Base-by-base conservation (phyloP, 352 stramenopile species). In the Phytophthora sansomeana region DNA sequence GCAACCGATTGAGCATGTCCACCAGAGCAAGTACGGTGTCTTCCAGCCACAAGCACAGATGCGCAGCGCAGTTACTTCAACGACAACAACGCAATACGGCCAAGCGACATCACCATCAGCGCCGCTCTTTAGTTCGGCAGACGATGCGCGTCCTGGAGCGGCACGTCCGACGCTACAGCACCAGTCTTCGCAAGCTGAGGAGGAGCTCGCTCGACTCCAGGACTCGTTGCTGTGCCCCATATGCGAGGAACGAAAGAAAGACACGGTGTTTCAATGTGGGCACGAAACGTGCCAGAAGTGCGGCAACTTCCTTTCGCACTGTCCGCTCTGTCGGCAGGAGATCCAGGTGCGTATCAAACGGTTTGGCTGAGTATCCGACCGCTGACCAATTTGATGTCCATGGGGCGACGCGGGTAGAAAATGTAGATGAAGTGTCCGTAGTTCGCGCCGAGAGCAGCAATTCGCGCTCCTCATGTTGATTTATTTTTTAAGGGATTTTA, bases 191-290 rank as follows among this genome's bases (percentile, higher is more conserved):
- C 51, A 44, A 21, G 85, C 83, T 1, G 80, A 91, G 47, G 52
- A 83, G 48, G 81, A 93, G 49, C 76, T 93, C n/a, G 62, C 49
- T 7, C 74, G 67, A 43, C 59, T 96, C 46, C 81, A 93, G 53
- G 83, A 94, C 44, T 66, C 76, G 30, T 66, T 91, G 29, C 48
- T 92, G 32, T 95, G 86, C 52, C 57, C 60, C 21, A 94, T 96
- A 55, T 96, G 87, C 44, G 80, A 93, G 52, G 87, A 94, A 51
- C 76, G 73, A 17, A 74, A 74, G 29, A 96, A 96, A 58, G 75
- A 96, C 67, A 86, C 72, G 32, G 86, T 95, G 36, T 95, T 93
- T 72, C 86, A 94, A 72, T 95, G 86, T 52, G 88, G 85, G 17
- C 88, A 96, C 58, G 83, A 96, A 55, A 93, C 87, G 28, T 96